phyloP scores from a whole-genome alignment of 331 rosid genomes.

The Acacia pycnantha region DNA sequence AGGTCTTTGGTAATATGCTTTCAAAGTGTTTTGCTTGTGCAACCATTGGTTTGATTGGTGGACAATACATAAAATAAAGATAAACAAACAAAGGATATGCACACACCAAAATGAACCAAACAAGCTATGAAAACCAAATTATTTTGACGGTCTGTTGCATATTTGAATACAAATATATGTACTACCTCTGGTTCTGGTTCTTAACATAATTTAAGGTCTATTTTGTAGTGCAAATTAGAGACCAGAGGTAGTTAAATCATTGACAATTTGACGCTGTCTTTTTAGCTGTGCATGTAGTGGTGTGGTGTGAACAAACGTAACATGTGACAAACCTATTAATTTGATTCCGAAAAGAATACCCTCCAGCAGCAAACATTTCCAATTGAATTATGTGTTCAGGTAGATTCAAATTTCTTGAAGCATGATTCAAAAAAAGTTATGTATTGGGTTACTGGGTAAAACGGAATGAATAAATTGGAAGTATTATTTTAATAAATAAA shows the following conservation, averaged over 20 bases:
- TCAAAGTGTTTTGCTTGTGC: not conserved
- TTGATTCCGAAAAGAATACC: not conserved
- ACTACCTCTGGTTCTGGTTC: not conserved
- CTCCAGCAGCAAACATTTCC: not conserved
- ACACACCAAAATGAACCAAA: not conserved
- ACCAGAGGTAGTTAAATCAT: too few species aligned
- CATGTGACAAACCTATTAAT: not conserved
- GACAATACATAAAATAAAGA: not conserved
- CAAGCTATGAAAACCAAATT: not conserved
- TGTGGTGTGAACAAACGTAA: not conserved
- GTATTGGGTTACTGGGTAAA: too few species aligned
- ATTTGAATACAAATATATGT: not conserved
- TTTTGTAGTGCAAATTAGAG: too few species aligned
- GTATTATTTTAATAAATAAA: too few species aligned
- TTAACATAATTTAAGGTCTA: too few species aligned
- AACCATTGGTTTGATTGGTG: not conserved
- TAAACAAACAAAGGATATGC: not conserved
- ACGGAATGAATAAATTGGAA: too few species aligned
- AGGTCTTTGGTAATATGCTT: not conserved
- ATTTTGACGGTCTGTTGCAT: not conserved
- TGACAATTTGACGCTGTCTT: not conserved
- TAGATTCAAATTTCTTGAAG: not conserved
- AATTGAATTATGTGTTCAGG: not conserved
- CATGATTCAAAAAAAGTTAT: too few species aligned
- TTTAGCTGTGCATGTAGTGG: not conserved